Base-by-base conservation (phyloP, 768 basidiomycete genomes). In the Suillus alpinus region DNA sequence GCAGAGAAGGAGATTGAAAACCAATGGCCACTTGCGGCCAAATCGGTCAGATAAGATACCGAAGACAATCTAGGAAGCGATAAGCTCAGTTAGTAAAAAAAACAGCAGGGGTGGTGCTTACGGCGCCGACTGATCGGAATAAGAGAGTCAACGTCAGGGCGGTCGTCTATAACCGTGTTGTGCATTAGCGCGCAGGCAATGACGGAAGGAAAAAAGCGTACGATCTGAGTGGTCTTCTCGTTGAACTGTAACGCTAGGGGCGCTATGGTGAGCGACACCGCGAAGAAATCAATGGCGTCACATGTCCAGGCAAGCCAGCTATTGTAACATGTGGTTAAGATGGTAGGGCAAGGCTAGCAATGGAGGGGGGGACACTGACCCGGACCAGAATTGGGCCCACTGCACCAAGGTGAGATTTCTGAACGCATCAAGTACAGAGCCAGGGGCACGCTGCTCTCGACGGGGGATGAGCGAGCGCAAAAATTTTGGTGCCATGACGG, bases 11-110 rank as follows among this genome's bases (percentile, higher is more conserved):
- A 95, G 80, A 71, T 94, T 95, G 64, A 67, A 64, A 32, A 96
- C 85, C 5, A 95, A 80, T 4, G 94, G 94, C 94, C 94, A 98
- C 80, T 95, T 96, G 32, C 95, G 84, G 4, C 95, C 95, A 71
- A 80, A 96, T 4, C 95, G 85, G 71, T 97, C 95, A 1, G 90
- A 91, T n/a, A 89, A 66, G 46, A 94, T 71, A 50, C 94, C 94
- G 65, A 96, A 95, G 65, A 94, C 76, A 53, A 94, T 59, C 76
- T 76, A 18, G 44, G 23, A 18, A 41, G 20, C 29, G 41, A 56
- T 16, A 65, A 18, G 37, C n/a, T 10, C 16, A 41, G 29, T 3
- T 9, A 0, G 9, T 31, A 37, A 23, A 49, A 23, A 49, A 55
- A 37, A 26, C 56, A 40, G 41, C 26, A 4, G 6, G 41, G 29